These are phyloP conservation scores for Dactylellina haptotyla DNA, from an alignment of 2,329 filamentous ascomycete species.

Conservation along the genomic window DNA sequence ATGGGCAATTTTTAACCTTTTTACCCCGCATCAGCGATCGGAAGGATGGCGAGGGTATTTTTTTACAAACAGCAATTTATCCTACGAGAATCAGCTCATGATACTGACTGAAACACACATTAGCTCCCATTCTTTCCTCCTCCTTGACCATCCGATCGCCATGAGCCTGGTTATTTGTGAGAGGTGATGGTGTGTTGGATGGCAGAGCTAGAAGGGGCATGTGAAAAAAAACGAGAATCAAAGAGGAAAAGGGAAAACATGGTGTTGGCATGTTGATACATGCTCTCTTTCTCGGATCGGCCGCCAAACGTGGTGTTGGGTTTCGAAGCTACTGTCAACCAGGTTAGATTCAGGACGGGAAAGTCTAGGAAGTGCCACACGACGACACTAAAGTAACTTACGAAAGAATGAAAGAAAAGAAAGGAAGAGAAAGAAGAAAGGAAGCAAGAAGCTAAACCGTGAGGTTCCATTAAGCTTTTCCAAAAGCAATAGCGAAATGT, in stretches of 20 bases:
- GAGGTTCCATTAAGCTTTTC: not conserved
- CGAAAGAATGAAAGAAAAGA: not conserved
- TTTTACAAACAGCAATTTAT: not conserved
- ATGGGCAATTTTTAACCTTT: too few relatives aligned
- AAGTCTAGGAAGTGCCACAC: too few relatives aligned
- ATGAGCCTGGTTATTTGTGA: not conserved
- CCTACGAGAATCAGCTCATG: conserved; percentile 13
- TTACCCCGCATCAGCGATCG: too few relatives aligned
- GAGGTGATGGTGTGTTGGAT: not conserved
- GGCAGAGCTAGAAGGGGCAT: not conserved
- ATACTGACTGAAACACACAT: conserved; percentile 42
- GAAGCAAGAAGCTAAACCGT: not conserved
- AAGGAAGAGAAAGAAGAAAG: not conserved
- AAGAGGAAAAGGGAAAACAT: too few relatives aligned
- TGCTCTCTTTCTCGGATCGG: not conserved
- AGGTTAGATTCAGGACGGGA: too few relatives aligned
- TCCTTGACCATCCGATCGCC: not conserved
- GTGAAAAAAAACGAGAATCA: too few relatives aligned
- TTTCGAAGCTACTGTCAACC: not conserved
- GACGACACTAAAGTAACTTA: not conserved
- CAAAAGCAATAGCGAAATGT: not conserved
- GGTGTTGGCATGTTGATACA: conserved; percentile 1
- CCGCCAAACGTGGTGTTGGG: conserved; percentile 4
- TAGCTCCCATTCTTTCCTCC: conserved; percentile 2
- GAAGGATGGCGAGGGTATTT: too few relatives aligned